phyloP scores from a whole-genome alignment of 768 basidiomycete genomes.

The Gautieria morchelliformis region DNA sequence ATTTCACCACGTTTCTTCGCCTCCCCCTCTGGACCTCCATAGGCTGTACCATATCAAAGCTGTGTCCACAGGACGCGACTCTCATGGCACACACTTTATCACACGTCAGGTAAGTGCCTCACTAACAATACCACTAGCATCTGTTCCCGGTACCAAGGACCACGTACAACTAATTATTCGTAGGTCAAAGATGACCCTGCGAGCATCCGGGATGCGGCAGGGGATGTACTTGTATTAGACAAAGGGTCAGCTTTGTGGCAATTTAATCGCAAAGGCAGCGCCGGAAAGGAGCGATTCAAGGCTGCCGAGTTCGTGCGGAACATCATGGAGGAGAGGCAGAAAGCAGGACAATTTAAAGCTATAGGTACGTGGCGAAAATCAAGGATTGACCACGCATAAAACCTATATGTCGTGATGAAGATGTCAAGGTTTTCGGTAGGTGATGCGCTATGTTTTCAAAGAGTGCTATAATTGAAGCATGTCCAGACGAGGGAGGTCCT shows the following conservation, averaged over 20 bases:
- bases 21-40: constrained; percentile 33
- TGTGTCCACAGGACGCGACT: constrained; percentile 10
- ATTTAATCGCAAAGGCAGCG: constrained; percentile 44
- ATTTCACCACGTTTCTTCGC: constrained; percentile 38
- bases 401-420: constrained; percentile 21
- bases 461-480: neutral
- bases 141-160: neutral
- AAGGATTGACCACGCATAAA: neutral
- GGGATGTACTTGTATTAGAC: constrained; percentile 52
- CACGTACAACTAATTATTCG: no score
- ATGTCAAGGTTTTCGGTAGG: constrained; percentile 40
- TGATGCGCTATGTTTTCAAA: neutral
- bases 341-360: constrained; percentile 4
- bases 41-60: constrained; percentile 44
- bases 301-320: constrained; percentile 50
- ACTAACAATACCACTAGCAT: neutral
- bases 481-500: constrained; percentile 40
- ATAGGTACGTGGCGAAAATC: constrained; percentile 1
- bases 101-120: constrained; percentile 8
- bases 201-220: constrained; percentile 35
- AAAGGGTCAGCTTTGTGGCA: constrained; percentile 44
- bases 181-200: constrained; percentile 17
- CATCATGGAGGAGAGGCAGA: constrained; percentile 31
- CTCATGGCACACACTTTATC: constrained; percentile 7
- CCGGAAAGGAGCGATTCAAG: constrained; percentile 49